A percentile compares a stretch with the other conserved stretches of the same genome.
phyloP scores from a whole-genome alignment of 305 asterid genomes.

The Fraxinus greggii region DNA sequence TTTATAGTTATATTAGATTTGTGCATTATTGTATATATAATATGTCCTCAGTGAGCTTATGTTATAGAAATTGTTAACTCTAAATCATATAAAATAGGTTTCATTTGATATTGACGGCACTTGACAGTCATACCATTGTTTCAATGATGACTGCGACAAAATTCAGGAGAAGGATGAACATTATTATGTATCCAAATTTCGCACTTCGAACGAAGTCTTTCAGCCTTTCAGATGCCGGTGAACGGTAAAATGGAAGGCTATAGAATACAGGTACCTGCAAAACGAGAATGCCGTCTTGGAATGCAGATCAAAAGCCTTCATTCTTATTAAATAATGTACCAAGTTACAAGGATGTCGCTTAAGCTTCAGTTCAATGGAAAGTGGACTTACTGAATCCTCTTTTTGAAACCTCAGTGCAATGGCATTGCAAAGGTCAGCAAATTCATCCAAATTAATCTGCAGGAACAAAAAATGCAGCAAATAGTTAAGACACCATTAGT shows the following conservation, averaged over 20 bases:
- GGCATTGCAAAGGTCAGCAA: constrained; percentile 81
- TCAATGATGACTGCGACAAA: constrained; percentile 81
- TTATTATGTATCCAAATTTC: constrained; percentile 64
- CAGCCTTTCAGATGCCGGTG: constrained; percentile 60
- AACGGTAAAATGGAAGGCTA: constrained; percentile 72
- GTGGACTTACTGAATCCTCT: constrained; percentile 67
- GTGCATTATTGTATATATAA: background rate
- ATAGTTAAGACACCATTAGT: constrained; percentile 14
- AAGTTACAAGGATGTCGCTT: background rate
- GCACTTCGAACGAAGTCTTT: constrained; percentile 68
- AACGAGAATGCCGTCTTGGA: constrained; percentile 25
- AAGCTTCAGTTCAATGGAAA: background rate
- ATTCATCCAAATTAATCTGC: constrained; percentile 90
- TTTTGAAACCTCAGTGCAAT: constrained; percentile 90
- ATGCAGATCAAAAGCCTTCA: constrained; percentile 15
- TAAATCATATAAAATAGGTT: background rate
- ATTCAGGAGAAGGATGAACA: constrained; percentile 67
- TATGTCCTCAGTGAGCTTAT: background rate
- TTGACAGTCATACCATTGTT: constrained; percentile 64
- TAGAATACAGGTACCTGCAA: constrained; percentile 76
- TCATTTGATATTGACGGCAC: constrained; percentile 1
- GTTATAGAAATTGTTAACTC: background rate
- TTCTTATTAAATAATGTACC: constrained; percentile 5
- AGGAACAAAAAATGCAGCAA: constrained; percentile 28
- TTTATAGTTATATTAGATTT: background rate